Evolutionary conservation across 2,329 filamentous ascomycete species (phyloP).

Genomic region (Neofusicoccum umdonicola): DNA sequence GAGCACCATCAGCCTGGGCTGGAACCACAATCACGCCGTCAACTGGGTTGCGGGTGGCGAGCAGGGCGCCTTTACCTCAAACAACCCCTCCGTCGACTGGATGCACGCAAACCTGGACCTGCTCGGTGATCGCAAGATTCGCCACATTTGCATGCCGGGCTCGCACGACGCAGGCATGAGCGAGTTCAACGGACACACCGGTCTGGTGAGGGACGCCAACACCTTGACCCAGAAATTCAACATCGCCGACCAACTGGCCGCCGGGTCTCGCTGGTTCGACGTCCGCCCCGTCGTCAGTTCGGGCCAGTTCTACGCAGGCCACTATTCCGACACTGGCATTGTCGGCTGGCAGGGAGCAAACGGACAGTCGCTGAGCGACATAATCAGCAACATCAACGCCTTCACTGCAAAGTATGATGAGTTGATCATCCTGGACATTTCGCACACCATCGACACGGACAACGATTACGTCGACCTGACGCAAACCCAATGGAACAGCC

Average conservation of each 20-base stretch:
- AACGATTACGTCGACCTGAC: conserved; percentile 39
- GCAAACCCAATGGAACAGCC: conserved; percentile 40
- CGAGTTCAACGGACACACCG: conserved; percentile 38
- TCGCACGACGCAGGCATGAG: conserved; percentile 53
- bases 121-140: conserved; percentile 41
- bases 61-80: conserved; percentile 37
- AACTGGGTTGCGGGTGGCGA: conserved; percentile 40
- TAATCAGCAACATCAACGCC: conserved; percentile 46
- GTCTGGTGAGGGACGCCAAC: conserved; percentile 40
- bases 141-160: conserved; percentile 49
- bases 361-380: conserved; percentile 45
- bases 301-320: conserved; percentile 43
- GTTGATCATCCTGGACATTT: conserved; percentile 48
- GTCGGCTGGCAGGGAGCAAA: conserved; percentile 45
- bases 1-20: conserved; percentile 33
- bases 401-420: conserved; percentile 48
- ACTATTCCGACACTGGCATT: conserved; percentile 39
- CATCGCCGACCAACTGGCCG: conserved; percentile 46
- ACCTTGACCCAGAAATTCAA: conserved; percentile 48
- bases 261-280: conserved; percentile 50
- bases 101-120: conserved; percentile 41
- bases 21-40: conserved; percentile 34
- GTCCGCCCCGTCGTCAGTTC: conserved; percentile 43
- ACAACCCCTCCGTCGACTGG: conserved; percentile 37
- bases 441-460: conserved; percentile 45